Base-by-base conservation (phyloP, 164 flowering plant genomes). In the Macadamia integrifolia region DNA sequence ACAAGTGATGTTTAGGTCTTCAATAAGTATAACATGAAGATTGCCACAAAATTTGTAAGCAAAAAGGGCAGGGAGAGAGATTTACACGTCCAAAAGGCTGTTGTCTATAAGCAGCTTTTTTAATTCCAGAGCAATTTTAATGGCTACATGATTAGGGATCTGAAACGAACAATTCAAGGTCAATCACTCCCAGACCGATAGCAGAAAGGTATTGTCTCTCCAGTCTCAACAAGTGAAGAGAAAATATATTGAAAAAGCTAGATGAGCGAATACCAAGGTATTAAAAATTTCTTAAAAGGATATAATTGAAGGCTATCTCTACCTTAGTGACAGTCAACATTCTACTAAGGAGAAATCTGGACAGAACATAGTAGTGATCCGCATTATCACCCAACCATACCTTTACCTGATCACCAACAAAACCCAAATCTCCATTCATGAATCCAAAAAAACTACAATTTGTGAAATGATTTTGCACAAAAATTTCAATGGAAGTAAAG, bases 311-410 rank as follows among this genome's bases (percentile, higher is more conserved):
- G 40, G 40, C 3, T 35, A 35, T 35, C 44, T 2, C 61, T 35
- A 90, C 98, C 92, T 94, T 94, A 13, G 97, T 94, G 57, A 94
- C 98, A 57, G 98, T 94, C 31, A 94, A 67, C 98, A 92, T 94
- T 80, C 96, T 83, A 81, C 98, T 90, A 64, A 91, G 91, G 74
- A 94, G 83, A 75, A 94, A 91, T 74, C 98, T 83, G 62, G 97
- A 94, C 6, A 94, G 83, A 46, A 94, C 97, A 63, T 94, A 94
- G 72, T 94, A 94, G 78, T 91, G 98, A 84, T 93, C 97, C 2
- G 96, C 97, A 74, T 93, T 87, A 70, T 90, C 97, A 15, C 98
- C 97, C 56, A 92, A 71, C 98, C 98, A 94, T 0, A 92, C 97
- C 72, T 90, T 90, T 11, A 94, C 98, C 98, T 94, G 81, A 74